phyloP scores from a whole-genome alignment of 2,329 filamentous ascomycete species.

The Aspergillus fructus region DNA sequence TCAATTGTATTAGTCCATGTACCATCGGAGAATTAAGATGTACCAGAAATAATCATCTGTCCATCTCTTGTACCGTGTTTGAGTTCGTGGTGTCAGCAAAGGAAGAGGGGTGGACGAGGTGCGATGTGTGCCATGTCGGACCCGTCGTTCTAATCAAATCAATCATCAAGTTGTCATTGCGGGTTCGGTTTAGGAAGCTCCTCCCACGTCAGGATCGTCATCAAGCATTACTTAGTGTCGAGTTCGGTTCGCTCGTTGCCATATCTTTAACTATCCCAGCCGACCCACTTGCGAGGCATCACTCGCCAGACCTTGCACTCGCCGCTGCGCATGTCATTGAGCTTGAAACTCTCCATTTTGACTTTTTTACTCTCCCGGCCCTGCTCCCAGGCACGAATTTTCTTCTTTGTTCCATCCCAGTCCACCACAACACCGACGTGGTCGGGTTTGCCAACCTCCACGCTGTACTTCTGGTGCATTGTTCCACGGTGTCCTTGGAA shows the following conservation, averaged over 20 bases:
- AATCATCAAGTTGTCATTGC: constrained; percentile 11
- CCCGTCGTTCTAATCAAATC: constrained; percentile 2
- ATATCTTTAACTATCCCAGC: constrained; percentile 63
- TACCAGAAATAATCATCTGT: constrained; percentile 24
- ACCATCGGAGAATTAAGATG: constrained; percentile 20
- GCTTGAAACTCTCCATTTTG: constrained; percentile 88
- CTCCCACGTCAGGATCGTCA: constrained; percentile 10
- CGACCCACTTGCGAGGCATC: constrained; percentile 88
- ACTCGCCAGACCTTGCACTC: constrained; percentile 98
- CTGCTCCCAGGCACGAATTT: constrained; percentile 93
- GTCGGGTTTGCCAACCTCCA: constrained; percentile 82
- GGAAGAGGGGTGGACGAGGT: constrained; percentile 1
- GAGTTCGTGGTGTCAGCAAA: background rate
- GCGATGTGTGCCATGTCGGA: background rate
- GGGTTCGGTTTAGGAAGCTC: background rate
- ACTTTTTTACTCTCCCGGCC: constrained; percentile 91
- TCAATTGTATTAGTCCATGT: constrained; percentile 16
- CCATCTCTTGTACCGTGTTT: constrained; percentile 16
- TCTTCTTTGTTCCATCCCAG: constrained; percentile 99
- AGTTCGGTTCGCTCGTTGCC: background rate
- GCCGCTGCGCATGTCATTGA: constrained; percentile 86
- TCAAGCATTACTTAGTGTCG: constrained; percentile 12
- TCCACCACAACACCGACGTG: constrained; percentile 91
- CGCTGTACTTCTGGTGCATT: constrained; percentile 90
- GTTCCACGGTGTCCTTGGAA: constrained; percentile 95